Evolutionary conservation across 495 filamentous ascomycete species (phyloP).

Genomic region (Xylaria sp.): DNA sequence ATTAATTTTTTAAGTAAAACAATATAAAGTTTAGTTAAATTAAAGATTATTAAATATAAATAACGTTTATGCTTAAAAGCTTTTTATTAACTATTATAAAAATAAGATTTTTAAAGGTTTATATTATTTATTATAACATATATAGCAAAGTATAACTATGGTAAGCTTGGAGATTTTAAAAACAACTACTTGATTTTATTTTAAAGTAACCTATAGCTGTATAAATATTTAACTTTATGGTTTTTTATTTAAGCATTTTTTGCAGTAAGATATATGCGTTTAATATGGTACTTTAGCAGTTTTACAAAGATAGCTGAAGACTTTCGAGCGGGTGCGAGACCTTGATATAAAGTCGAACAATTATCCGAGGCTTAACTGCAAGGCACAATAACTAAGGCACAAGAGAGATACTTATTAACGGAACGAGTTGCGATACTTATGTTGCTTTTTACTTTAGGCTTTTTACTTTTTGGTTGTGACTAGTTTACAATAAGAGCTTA

Average conservation of each 20-base stretch:
- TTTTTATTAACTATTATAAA: neutral
- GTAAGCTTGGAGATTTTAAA: neutral
- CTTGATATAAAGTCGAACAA: neutral
- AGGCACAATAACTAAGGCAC: neutral
- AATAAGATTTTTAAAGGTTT: neutral
- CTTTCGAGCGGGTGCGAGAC: neutral
- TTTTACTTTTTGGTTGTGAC: neutral
- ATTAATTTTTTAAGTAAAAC: too few relatives aligned
- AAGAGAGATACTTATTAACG: too few relatives aligned
- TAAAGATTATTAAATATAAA: neutral
- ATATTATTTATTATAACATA: too few relatives aligned
- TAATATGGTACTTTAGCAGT: neutral
- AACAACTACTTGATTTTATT: neutral
- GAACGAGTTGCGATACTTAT: too few relatives aligned
- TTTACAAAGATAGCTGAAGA: too few relatives aligned
- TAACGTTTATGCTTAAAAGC: neutral
- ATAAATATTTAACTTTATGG: neutral
- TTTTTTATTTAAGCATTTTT: neutral
- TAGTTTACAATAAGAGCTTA: neutral
- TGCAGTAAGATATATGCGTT: neutral
- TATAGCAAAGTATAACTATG: neutral
- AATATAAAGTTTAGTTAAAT: neutral
- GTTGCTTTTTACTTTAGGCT: too few relatives aligned
- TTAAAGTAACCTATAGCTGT: neutral
- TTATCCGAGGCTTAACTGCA: neutral